A percentile compares a stretch with the other conserved stretches of the same genome.
These are phyloP conservation scores for Pedinophyceae sp. DNA, from an alignment of 139 green algal species.

Conservation along the genomic window DNA sequence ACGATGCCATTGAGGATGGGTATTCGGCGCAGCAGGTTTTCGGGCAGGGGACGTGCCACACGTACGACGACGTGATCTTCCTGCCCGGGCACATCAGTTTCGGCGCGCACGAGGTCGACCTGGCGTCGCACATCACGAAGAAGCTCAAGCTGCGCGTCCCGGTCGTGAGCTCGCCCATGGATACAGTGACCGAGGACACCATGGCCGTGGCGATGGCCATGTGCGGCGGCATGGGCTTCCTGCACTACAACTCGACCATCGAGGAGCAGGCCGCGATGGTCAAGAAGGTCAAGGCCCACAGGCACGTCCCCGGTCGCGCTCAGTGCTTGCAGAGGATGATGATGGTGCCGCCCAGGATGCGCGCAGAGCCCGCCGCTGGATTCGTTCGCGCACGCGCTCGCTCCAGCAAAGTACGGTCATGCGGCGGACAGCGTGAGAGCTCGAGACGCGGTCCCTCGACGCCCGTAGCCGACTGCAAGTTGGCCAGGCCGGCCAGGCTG, in stretches of 20 bases:
- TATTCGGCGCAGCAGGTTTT: constrained; percentile 50
- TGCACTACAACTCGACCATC: constrained; percentile 95
- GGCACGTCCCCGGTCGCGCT: too few relatives aligned
- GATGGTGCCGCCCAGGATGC: too few relatives aligned
- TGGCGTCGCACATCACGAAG: constrained; percentile 59
- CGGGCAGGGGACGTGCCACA: constrained; percentile 78
- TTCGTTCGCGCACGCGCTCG: too few relatives aligned
- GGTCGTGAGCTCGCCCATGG: constrained; percentile 88
- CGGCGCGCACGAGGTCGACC: constrained; percentile 75
- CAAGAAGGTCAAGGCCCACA: constrained; percentile 50
- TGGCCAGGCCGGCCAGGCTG: too few relatives aligned
- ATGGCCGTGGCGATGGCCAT: constrained; percentile 94
- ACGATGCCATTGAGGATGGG: too few relatives aligned
- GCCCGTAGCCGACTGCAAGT: too few relatives aligned
- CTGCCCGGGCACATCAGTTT: constrained; percentile 95
- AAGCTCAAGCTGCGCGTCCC: constrained; percentile 74
- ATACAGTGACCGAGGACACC: constrained; percentile 88
- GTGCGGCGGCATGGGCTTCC: constrained; percentile 81
- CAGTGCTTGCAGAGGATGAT: too few relatives aligned
- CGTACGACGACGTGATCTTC: constrained; percentile 98
- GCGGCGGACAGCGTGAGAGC: too few relatives aligned
- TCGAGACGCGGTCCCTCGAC: too few relatives aligned
- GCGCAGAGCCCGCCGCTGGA: too few relatives aligned
- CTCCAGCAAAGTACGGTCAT: too few relatives aligned
- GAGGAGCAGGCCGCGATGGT: constrained; percentile 77